phyloP scores from a whole-genome alignment of 225 moss, liverwort and hornwort species.

The Marchantia polymorpha region DNA sequence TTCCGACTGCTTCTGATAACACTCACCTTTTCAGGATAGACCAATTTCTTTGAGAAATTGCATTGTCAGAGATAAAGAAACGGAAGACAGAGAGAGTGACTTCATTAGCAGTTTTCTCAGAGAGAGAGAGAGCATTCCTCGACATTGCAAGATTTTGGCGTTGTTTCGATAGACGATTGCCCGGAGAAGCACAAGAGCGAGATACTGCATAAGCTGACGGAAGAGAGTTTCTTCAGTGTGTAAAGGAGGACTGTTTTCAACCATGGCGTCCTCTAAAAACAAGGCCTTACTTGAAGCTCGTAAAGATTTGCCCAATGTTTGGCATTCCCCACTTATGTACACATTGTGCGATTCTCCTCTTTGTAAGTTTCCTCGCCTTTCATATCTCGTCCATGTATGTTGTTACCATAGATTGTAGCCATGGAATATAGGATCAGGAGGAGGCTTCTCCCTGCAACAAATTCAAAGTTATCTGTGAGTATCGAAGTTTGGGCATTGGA shows the following conservation, averaged over 20 bases:
- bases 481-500: neutral
- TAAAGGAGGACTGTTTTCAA: neutral
- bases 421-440: no score
- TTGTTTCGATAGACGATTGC: neutral
- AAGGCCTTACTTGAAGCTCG: slow-evolving; percentile 47
- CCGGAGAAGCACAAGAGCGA: neutral
- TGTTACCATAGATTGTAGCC: neutral
- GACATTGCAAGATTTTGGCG: neutral
- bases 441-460: neutral
- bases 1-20: neutral
- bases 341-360: slow-evolving; percentile 54
- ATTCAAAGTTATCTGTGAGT: neutral
- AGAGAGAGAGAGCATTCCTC: neutral
- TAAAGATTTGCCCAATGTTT: slow-evolving; percentile 60
- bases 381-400: neutral
- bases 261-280: slow-evolving; percentile 74
- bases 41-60: no score
- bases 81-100: no score
- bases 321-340: slow-evolving; percentile 57
- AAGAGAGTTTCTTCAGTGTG: neutral
- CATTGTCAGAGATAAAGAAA: no score
- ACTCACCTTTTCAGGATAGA: no score
- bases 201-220: neutral
- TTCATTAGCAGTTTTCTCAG: neutral
- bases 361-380: slow-evolving; percentile 29